phyloP scores from a whole-genome alignment of 805 yeast species.

The Nakazawaea wyomingensis region DNA sequence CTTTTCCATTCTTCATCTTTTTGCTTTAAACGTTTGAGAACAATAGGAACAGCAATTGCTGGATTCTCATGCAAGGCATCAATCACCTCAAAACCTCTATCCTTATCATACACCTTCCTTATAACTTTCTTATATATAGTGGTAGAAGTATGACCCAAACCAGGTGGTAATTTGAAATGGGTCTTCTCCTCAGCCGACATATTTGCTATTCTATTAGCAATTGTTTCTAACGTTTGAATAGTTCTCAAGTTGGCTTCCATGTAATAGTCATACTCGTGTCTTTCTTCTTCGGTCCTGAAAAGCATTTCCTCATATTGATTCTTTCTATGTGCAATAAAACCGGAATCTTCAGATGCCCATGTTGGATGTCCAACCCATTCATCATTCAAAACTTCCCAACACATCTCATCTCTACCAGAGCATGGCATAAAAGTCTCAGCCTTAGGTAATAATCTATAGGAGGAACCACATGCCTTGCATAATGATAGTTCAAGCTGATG shows the following conservation, averaged over 20 bases:
- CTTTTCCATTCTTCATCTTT: constrained; percentile 99
- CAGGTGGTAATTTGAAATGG: constrained; percentile 81
- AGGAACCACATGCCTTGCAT: constrained; percentile 94
- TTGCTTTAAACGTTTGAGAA: constrained; percentile 87
- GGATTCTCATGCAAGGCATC: constrained; percentile 96
- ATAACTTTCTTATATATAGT: constrained; percentile 93
- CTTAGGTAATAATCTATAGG: constrained; percentile 88
- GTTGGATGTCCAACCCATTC: constrained; percentile 99
- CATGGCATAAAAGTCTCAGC: constrained; percentile 96
- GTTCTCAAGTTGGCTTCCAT: constrained; percentile 95
- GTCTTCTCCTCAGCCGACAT: constrained; percentile 91
- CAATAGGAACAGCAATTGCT: constrained; percentile 90
- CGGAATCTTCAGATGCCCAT: constrained; percentile 99
- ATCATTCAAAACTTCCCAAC: constrained; percentile 97
- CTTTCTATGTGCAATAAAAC: constrained; percentile 97
- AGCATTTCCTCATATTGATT: constrained; percentile 96
- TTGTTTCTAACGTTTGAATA: constrained; percentile 91
- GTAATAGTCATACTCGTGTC: constrained; percentile 94
- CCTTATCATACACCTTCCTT: constrained; percentile 87
- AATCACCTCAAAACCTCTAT: constrained; percentile 92
- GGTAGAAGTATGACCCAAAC: constrained; percentile 84
- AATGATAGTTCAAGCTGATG: constrained; percentile 85
- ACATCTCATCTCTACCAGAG: constrained; percentile 97
- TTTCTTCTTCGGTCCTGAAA: constrained; percentile 93
- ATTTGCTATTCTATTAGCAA: constrained; percentile 87